Percentiles rank a stretch among this genome's conserved stretches.
phyloP scores from a whole-genome alignment of 2,329 filamentous ascomycete genomes.

The Tolypocladium sp. region DNA sequence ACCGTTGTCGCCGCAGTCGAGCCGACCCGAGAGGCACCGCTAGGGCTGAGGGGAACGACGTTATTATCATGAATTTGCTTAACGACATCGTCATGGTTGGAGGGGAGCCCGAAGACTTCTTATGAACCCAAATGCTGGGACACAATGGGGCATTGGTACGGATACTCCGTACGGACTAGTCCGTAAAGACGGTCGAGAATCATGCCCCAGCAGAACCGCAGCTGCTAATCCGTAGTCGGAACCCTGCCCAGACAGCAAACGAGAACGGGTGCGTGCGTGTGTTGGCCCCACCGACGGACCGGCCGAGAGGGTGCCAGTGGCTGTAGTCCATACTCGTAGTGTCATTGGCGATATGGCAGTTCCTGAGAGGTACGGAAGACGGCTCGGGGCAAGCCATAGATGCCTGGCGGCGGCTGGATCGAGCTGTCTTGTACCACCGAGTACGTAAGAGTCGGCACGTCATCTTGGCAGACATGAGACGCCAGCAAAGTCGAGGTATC shows the following conservation, averaged over 20 bases:
- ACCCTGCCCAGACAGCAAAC: neutral
- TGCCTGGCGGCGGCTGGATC: neutral
- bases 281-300: neutral
- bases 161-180: too few species aligned
- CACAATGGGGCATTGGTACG: neutral
- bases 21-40: neutral
- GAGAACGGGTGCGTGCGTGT: neutral
- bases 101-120: neutral
- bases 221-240: neutral
- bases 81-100: neutral
- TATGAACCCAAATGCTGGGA: neutral
- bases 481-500: neutral
- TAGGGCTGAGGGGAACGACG: neutral
- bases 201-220: neutral
- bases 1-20: neutral
- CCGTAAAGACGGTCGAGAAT: neutral
- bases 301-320: neutral
- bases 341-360: neutral
- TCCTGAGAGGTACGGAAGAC: neutral
- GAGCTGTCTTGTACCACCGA: neutral
- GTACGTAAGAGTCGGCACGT: neutral
- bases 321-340: too few species aligned
- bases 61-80: neutral
- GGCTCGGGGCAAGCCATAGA: neutral
- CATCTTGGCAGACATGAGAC: neutral